A percentile compares a stretch with the other conserved stretches of the same genome.
These are phyloP conservation scores for Ajuga reptans DNA, from an alignment of 305 asterid genomes.

Conservation along the genomic window DNA sequence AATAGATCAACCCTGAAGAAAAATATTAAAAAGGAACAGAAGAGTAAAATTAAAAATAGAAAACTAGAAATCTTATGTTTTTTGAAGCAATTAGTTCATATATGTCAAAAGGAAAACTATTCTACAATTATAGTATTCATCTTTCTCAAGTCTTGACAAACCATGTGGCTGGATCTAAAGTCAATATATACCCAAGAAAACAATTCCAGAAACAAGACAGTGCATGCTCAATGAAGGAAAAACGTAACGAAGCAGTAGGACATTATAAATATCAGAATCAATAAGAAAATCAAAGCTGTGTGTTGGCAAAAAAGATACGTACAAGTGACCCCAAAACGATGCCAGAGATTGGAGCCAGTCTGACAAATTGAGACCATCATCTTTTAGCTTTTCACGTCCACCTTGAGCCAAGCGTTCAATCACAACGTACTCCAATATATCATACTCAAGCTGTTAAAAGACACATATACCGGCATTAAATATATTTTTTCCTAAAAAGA, in stretches of 20 bases:
- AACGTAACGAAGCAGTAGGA: slow-evolving; percentile 18
- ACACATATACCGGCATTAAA: slow-evolving; percentile 10
- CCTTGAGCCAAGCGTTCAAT: slow-evolving; percentile 94
- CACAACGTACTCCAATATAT: slow-evolving; percentile 92
- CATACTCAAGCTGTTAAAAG: slow-evolving; percentile 84
- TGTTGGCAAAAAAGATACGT: slow-evolving; percentile 37
- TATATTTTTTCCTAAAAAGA: too few relatives aligned
- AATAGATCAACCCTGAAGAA: slow-evolving; percentile 9
- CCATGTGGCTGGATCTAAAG: slow-evolving; percentile 17
- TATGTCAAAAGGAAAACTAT: neutral
- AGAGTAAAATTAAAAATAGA: neutral
- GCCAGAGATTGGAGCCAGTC: slow-evolving; percentile 99
- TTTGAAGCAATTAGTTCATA: slow-evolving; percentile 14
- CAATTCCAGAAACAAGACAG: slow-evolving; percentile 17
- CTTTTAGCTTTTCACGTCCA: slow-evolving; percentile 98
- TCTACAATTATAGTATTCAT: neutral
- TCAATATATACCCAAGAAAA: slow-evolving; percentile 8
- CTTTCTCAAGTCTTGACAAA: neutral
- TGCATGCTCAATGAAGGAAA: slow-evolving; percentile 22
- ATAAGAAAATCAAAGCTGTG: slow-evolving; percentile 23
- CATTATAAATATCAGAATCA: neutral
- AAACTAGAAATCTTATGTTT: slow-evolving; percentile 7
- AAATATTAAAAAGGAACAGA: slow-evolving; percentile 9
- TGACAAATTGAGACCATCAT: slow-evolving; percentile 93
- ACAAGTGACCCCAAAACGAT: slow-evolving; percentile 99